Conservation (phyloP, 305 asterid species). For the Fraxinus dipetala region DNA sequence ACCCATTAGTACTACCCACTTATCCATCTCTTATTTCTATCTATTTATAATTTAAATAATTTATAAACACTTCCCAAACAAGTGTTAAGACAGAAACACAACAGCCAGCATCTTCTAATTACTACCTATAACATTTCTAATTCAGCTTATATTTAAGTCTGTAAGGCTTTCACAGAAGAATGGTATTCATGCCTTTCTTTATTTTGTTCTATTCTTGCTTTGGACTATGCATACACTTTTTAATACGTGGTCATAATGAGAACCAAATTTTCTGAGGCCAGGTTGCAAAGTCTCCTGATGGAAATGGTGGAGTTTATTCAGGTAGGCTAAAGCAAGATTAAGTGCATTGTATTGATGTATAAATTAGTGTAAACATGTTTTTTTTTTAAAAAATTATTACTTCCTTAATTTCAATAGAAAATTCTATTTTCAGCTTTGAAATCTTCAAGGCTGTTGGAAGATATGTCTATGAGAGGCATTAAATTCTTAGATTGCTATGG, state of each 20-base stretch:
- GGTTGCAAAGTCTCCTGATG: conserved; percentile 98
- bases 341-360: background rate
- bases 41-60: no score
- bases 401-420: conserved; percentile 17
- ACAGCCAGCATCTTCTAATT: background rate
- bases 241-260: conserved; percentile 12
- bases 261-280: conserved; percentile 46
- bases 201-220: conserved; percentile 12
- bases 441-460: conserved; percentile 74
- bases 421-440: conserved; percentile 64
- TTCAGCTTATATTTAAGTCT: conserved; percentile 6
- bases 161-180: background rate
- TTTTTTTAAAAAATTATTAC: background rate
- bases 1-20: background rate
- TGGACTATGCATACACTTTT: conserved; percentile 9
- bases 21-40: background rate
- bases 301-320: conserved; percentile 96
- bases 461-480: conserved; percentile 85
- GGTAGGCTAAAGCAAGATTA: conserved; percentile 35
- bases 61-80: background rate
- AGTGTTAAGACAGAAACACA: conserved; percentile 4
- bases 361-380: conserved; percentile 11
- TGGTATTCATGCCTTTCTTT: background rate
- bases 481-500: conserved; percentile 93
- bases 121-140: conserved; percentile 13